phyloP scores from a whole-genome alignment of 441 rosid species.

The Adansonia grandidieri region DNA sequence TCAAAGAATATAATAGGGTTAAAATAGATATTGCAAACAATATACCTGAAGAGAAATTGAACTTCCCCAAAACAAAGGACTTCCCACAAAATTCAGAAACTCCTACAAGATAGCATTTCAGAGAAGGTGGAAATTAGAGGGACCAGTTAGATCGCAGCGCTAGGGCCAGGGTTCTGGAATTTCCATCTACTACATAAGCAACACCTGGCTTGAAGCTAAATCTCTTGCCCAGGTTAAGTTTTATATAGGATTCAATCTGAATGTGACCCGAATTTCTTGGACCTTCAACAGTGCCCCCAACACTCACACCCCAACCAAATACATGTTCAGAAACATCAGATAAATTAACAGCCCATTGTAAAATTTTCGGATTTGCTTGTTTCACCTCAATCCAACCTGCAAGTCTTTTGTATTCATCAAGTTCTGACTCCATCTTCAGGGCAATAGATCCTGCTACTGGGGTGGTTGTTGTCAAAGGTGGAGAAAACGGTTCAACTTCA shows the following conservation, averaged over 20 bases:
- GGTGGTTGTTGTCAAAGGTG: constrained; percentile 29
- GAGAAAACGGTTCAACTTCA: constrained; percentile 34
- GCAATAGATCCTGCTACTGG: constrained; percentile 49
- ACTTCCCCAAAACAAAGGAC: not conserved
- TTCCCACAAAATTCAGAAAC: constrained; percentile 1
- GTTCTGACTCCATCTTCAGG: constrained; percentile 60
- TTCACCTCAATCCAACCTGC: constrained; percentile 82
- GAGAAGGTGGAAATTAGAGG: constrained; percentile 42
- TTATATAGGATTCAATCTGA: constrained; percentile 69
- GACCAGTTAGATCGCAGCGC: constrained; percentile 83
- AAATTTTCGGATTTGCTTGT: constrained; percentile 41
- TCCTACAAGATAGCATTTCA: not conserved
- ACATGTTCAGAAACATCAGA: constrained; percentile 67
- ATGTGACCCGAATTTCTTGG: constrained; percentile 45
- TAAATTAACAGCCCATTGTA: constrained; percentile 65
- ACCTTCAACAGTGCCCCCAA: constrained; percentile 57
- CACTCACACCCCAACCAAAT: constrained; percentile 71
- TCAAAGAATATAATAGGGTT: constrained; percentile 8
- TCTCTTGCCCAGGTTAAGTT: constrained; percentile 50
- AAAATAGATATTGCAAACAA: not conserved
- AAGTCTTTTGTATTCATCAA: constrained; percentile 60
- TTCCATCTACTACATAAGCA: constrained; percentile 57
- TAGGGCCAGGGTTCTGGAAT: constrained; percentile 54
- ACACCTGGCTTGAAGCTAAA: constrained; percentile 73
- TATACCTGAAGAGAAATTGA: constrained; percentile 3